Evolutionary conservation across 2,329 filamentous ascomycete species (phyloP), one percentile per base, ranked within the genome.

Genomic region (Xylariaceae sp.): DNA sequence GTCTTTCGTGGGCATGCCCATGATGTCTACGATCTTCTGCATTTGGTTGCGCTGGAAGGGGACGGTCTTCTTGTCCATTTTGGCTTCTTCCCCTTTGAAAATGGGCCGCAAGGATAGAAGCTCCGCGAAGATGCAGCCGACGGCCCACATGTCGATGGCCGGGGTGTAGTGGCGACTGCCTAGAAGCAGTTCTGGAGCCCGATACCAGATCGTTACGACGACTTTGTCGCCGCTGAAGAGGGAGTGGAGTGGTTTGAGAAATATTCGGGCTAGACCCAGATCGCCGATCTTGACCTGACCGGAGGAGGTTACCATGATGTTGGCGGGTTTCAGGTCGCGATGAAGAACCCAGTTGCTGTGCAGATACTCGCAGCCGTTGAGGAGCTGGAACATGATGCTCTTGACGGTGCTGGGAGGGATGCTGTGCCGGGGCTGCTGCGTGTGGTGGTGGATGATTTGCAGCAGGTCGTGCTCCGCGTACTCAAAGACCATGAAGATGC

Each of bases 401-500:
- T 93, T 93, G 71, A 99, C 88, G 60, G 91, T 96, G 23, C 86
- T 80, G 0, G 93, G 88, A 0, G 93, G 92, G 60, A 99, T 97
- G 4, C 90, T 88, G 67, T 94, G 90, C 30, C 92, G 83, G 34
- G 91, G 87, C 59, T 92, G 88, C 73, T 96, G 88, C 1, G 90
- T 96, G 75, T 99, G 94, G 72, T 97, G 92, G 73, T 99, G 94
- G 67, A 99, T 97, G 72, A 99, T 97, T 74, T 99, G 94, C 3
- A 99, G 80, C 44, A 99, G 78, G 74, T 99, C 94, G 74, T 99
- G 94, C 75, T 99, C 94, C 66, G 94, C 94, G 74, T 96, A 99
- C 74, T 97, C 94, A 68, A 99, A 97, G 1, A 99, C 92, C 89
- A 99, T 99, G 76, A 92, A 99, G 73, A 99, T 97, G 77, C 92